These are phyloP conservation scores for Magnusiomyces paraingens DNA, from an alignment of 1,139 yeast genomes.

Conservation along the genomic window DNA sequence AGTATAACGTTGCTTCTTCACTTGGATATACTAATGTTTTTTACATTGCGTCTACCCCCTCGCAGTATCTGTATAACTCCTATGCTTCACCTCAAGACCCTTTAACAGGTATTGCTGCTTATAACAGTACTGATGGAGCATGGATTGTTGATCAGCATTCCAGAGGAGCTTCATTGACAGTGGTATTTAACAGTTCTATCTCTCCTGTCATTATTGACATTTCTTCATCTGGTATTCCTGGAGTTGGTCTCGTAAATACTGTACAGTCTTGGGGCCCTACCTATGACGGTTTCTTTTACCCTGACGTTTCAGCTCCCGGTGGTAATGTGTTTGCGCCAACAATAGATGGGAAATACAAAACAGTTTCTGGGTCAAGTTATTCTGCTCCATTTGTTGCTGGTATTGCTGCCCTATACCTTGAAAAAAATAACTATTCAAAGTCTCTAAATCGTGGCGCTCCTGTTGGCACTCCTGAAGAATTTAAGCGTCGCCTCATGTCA, in stretches of 20 bases:
- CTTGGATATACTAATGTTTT: constrained; percentile 1
- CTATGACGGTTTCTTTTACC: constrained; percentile 21
- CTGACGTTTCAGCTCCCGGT: constrained; percentile 23
- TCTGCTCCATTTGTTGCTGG: constrained; percentile 24
- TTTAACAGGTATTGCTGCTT: constrained; percentile 5
- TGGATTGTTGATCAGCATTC: constrained; percentile 4
- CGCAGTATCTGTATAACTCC: constrained; percentile 3
- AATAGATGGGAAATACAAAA: constrained; percentile 3
- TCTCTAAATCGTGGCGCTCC: constrained; percentile 7
- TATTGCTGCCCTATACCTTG: constrained; percentile 20
- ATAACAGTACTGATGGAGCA: neutral
- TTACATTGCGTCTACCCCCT: neutral
- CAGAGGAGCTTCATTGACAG: neutral
- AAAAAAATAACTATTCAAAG: constrained; percentile 12
- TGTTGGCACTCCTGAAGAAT: constrained; percentile 1
- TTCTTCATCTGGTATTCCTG: neutral
- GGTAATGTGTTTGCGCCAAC: constrained; percentile 11
- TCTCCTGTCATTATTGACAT: constrained; percentile 4
- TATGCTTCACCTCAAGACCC: neutral
- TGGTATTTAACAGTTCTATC: constrained; percentile 4
- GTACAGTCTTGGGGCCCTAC: constrained; percentile 23
- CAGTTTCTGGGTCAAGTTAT: constrained; percentile 14
- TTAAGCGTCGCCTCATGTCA: constrained; percentile 12
- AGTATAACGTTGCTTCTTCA: neutral
- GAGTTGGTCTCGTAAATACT: constrained; percentile 11